These are phyloP conservation scores for Alternaria burnsii DNA, from an alignment of 2,329 filamentous ascomycete genomes.

Conservation along the genomic window DNA sequence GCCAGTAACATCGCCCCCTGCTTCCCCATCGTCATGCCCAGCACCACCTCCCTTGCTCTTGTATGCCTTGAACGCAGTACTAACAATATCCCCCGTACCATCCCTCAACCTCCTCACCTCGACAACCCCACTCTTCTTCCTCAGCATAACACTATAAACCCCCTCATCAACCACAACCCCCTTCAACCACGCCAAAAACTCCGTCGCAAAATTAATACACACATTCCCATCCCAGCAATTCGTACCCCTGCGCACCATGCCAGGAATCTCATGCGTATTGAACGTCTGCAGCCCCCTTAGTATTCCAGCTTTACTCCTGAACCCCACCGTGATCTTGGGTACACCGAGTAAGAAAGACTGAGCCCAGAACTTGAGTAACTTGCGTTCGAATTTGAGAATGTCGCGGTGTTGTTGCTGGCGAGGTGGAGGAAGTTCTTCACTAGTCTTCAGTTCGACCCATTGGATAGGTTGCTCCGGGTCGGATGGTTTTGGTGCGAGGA, in stretches of 20 bases:
- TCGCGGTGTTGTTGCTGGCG: conserved; percentile 67
- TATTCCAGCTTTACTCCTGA: conserved; percentile 76
- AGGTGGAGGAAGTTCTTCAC: conserved; percentile 66
- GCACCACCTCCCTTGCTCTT: conserved; percentile 12
- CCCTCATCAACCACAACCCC: conserved; percentile 71
- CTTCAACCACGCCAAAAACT: conserved; percentile 78
- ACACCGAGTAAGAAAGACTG: conserved; percentile 95
- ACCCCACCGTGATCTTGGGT: conserved; percentile 89
- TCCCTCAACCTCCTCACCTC: conserved; percentile 79
- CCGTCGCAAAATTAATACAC: conserved; percentile 88
- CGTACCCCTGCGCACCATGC: conserved; percentile 73
- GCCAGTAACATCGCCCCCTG: not conserved
- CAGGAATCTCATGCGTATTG: conserved; percentile 80
- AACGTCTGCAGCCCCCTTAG: conserved; percentile 79
- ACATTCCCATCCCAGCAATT: conserved; percentile 88
- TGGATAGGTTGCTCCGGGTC: conserved; percentile 64
- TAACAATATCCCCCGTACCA: conserved; percentile 79
- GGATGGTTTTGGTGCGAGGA: conserved; percentile 41
- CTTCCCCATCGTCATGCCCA: not conserved
- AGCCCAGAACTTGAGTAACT: conserved; percentile 95
- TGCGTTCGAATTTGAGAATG: conserved; percentile 80
- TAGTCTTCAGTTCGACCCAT: conserved; percentile 96
- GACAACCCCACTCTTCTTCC: conserved; percentile 69
- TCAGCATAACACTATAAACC: conserved; percentile 80
- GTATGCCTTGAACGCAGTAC: conserved; percentile 81